These are phyloP conservation scores for Microbotryum intermedium DNA, from an alignment of 1,284 basidiomycete species.

Conservation along the genomic window DNA sequence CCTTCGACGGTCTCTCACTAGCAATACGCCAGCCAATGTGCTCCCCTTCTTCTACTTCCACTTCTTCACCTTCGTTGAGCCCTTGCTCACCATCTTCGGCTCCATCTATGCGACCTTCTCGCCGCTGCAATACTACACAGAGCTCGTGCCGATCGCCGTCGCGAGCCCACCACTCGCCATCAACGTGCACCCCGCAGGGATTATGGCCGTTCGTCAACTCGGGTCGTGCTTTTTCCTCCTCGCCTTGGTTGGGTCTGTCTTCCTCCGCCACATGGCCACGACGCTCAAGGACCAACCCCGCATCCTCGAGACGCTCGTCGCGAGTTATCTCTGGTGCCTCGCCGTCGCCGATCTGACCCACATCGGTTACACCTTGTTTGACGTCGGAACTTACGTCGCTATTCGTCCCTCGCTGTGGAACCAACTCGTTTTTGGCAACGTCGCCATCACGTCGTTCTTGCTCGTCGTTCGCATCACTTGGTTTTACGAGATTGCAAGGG, in stretches of 20 bases:
- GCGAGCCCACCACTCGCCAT: slow-evolving; percentile 25
- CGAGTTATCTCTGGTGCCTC: slow-evolving; percentile 37
- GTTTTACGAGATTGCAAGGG: slow-evolving; percentile 2
- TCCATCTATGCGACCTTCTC: slow-evolving; percentile 38
- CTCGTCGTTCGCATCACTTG: slow-evolving; percentile 34
- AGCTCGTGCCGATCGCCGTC: slow-evolving; percentile 35
- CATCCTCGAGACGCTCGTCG: slow-evolving; percentile 35
- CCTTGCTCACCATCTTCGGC: slow-evolving; percentile 37
- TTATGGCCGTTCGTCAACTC: slow-evolving; percentile 38
- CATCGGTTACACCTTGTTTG: slow-evolving; percentile 17
- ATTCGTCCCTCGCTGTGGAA: slow-evolving; percentile 35
- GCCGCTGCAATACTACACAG: slow-evolving; percentile 35
- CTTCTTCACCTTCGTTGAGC: slow-evolving; percentile 29
- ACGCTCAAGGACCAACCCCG: slow-evolving; percentile 26
- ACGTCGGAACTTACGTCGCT: slow-evolving; percentile 6
- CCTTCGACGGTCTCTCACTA: too few relatives aligned
- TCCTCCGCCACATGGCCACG: slow-evolving; percentile 36
- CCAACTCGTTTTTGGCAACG: slow-evolving; percentile 39
- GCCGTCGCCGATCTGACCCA: slow-evolving; percentile 39
- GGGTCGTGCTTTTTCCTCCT: slow-evolving; percentile 42
- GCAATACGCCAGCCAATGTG: not conserved
- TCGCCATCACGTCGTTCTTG: slow-evolving; percentile 37
- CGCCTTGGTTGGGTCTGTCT: slow-evolving; percentile 38
- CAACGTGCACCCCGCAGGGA: slow-evolving; percentile 34
- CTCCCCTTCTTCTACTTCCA: slow-evolving; percentile 13